Percentiles rank a stretch among this genome's conserved stretches.
These are phyloP conservation scores for Zymoseptoria tritici DNA, from an alignment of 2,329 filamentous ascomycete species.

Conservation along the genomic window DNA sequence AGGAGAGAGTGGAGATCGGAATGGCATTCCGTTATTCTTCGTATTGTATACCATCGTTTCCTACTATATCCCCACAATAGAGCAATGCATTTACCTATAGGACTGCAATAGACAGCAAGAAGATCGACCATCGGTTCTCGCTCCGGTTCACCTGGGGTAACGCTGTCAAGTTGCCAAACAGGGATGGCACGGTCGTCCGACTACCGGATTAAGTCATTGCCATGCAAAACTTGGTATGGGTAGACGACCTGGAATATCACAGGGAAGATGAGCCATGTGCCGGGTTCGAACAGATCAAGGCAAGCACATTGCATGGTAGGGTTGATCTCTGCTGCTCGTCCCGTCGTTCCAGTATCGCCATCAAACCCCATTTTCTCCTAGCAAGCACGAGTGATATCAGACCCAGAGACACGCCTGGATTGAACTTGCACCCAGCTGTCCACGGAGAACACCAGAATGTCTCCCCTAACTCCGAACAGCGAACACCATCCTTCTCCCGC, in stretches of 20 bases:
- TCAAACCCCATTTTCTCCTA: no score
- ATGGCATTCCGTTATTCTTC: no score
- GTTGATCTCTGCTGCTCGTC: no score
- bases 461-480: background rate
- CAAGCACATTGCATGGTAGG: background rate
- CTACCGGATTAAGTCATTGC: background rate
- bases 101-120: background rate
- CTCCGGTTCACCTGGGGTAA: background rate
- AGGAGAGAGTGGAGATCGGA: no score
- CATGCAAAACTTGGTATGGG: background rate
- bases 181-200: background rate
- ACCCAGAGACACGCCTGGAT: no score
- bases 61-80: no score
- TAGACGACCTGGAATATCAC: background rate
- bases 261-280: background rate
- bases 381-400: no score
- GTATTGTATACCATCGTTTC: no score
- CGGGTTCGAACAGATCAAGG: background rate
- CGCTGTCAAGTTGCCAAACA: background rate
- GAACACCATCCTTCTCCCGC: conserved; percentile 40
- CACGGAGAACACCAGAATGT: no score
- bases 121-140: background rate
- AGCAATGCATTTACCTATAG: background rate
- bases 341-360: no score
- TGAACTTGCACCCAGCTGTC: no score